Conservation (phyloP, 2,329 filamentous ascomycete genomes). For the Colletotrichum euphorbiae region DNA sequence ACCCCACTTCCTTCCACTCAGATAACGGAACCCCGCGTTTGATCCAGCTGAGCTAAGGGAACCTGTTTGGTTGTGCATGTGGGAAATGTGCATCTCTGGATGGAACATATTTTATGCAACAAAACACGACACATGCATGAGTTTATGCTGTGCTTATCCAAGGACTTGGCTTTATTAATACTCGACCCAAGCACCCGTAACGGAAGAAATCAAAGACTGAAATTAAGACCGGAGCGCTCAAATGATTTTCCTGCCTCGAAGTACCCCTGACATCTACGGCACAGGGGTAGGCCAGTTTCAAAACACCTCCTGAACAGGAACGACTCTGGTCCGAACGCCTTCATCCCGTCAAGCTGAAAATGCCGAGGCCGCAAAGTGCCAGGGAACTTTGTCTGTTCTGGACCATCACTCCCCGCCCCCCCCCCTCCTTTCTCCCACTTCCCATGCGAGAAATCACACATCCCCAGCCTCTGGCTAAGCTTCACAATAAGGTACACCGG, state of each 20-base stretch:
- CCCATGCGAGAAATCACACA: slow-evolving; percentile 10
- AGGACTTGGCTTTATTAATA: not conserved
- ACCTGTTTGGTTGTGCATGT: not conserved
- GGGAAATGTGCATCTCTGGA: not conserved
- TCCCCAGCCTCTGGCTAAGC: slow-evolving; percentile 23
- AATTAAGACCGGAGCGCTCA: slow-evolving; percentile 22
- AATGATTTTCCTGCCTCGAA: slow-evolving; percentile 28
- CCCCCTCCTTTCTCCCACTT: not conserved
- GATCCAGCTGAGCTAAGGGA: not conserved
- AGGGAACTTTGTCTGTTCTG: slow-evolving; percentile 24
- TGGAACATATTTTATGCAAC: not conserved
- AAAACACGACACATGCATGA: not conserved
- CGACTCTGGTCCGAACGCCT: slow-evolving; percentile 34
- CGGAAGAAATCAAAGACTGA: not conserved
- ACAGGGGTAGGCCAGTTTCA: slow-evolving; percentile 35
- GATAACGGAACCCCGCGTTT: slow-evolving; percentile 37
- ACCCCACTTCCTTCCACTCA: slow-evolving; percentile 25
- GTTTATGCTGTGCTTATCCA: not conserved
- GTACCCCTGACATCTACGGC: not conserved
- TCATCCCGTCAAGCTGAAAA: slow-evolving; percentile 19
- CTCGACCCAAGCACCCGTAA: not conserved
- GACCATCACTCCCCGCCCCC: not conserved
- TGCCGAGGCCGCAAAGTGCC: slow-evolving; percentile 6
- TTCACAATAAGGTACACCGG: slow-evolving; percentile 37
- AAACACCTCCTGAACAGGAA: slow-evolving; percentile 36